Base-by-base conservation (phyloP, 805 yeast species). In the Kazachstania psychrophila region DNA sequence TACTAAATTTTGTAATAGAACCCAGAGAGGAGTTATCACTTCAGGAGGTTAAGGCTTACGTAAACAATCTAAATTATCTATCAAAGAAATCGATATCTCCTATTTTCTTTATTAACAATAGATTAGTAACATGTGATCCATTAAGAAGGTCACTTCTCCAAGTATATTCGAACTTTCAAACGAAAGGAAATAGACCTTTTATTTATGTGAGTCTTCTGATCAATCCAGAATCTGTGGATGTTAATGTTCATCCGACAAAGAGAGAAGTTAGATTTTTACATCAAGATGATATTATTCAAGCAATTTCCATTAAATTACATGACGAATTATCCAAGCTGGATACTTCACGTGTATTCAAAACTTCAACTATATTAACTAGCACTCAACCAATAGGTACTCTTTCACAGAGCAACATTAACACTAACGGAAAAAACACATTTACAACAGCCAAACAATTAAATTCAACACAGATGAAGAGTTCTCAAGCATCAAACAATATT, bases 181-280 rank as follows among this genome's bases (percentile, higher is more conserved):
- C 96, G 0, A 83, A 79, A 46, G 94, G 94, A 0, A 67, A 66
- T 30, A 74, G 69, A 45, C 80, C 94, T 0, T 92, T 92, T 53
- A 68, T 84, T 1, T 92, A 87, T 57, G 40, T 92, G 36, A 68
- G 83, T 33, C 54, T 92, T n/a, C 63, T 64, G 14, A 74, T 92
- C 2, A 64, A 68, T 16, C 83, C 96, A 1, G 61, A 60, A 23
- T 77, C 79, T 42, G 68, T 92, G 6, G 98, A 92, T 56, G 97
- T 92, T 12, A 92, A 92, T 54, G 79, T 92, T 11, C 98, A 92
- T 53, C 98, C 98, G 0, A 89, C 97, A 0, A 92, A 92, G 48
- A 70, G 89, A 40, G 96, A 89, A 49, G 96, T 92, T 2, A 58
- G 94, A 29, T 87, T 92, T 53, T 61, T 92, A 24, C 60, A 76